Evolutionary conservation across 164 flowering plant species (phyloP), one percentile per base, ranked within the genome.

Genomic region (Piper betle): DNA sequence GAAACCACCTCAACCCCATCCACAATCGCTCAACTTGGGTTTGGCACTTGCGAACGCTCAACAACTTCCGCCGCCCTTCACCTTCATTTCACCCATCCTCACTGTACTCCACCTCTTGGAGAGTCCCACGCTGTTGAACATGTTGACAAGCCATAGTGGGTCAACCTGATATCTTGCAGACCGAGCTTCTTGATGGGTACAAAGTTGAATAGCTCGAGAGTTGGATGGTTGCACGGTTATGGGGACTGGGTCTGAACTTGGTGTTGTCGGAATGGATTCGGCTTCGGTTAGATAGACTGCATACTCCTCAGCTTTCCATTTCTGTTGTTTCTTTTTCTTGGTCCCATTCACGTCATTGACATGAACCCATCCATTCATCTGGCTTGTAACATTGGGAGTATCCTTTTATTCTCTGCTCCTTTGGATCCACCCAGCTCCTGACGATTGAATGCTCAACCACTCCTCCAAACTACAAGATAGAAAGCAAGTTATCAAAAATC

Each of bases 371-470:
- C 81, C 81, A 9, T 73, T 55, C 61, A 83, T 60, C 33, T n/a
- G 89, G 81, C 70, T 83, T 83, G 80, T 86, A 91, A 75, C 86
- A 86, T 19, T 83, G 69, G 4, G 91, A 41, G 64, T 79, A 69
- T 61, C 97, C 91, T 64, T 68, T 83, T 74, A 87, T 83, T 72
- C 83, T 83, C 42, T 58, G 65, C 68, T 83, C 86, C 69, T 80
- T 75, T 0, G 82, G 74, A 70, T 86, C 85, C 96, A 88, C 0
- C 96, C 91, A 2, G 87, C 96, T 59, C 97, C 78, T 91, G 97
- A 71, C 96, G 86, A 76, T 91, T 91, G 73, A 88, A 91, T 38
- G 91, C 91, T 57, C 94, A n/a, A 91, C 62, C 5, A 88, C 91
- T 2, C 96, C 97, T 62, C 91, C 91, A 74, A 69, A 88, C 97